phyloP scores from a whole-genome alignment of 225 moss, liverwort and hornwort species.

The Straminergon stramineum region DNA sequence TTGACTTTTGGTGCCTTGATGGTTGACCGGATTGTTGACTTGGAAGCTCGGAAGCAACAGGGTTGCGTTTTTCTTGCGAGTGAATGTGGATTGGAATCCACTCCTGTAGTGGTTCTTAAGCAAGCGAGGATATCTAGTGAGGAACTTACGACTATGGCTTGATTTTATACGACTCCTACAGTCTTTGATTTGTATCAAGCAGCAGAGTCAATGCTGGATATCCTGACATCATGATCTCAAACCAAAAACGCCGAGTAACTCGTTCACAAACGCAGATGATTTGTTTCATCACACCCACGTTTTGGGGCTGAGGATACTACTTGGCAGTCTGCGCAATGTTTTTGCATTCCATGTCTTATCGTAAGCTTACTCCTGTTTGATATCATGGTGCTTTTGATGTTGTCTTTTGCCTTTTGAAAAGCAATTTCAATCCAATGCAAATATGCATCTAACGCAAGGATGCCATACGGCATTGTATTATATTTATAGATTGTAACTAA shows the following conservation, averaged over 20 bases:
- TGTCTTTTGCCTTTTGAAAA: background rate
- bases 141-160: background rate
- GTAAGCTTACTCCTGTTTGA: background rate
- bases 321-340: background rate
- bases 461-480: background rate
- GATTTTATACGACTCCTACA: background rate
- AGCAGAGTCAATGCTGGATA: background rate
- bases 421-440: background rate
- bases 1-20: background rate
- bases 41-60: background rate
- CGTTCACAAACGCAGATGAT: background rate
- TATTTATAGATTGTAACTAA: background rate
- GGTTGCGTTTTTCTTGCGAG: background rate
- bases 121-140: background rate
- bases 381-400: background rate
- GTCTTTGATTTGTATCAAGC: background rate
- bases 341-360: background rate
- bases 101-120: too few species aligned
- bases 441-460: background rate
- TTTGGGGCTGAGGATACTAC: background rate
- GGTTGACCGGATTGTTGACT: background rate
- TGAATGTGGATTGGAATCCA: background rate
- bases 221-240: background rate
- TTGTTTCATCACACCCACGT: background rate
- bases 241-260: background rate